A percentile compares a stretch with the other conserved stretches of the same genome.
Evolutionary conservation across 805 yeast species (phyloP).

Genomic region (Candida bentonensis): DNA sequence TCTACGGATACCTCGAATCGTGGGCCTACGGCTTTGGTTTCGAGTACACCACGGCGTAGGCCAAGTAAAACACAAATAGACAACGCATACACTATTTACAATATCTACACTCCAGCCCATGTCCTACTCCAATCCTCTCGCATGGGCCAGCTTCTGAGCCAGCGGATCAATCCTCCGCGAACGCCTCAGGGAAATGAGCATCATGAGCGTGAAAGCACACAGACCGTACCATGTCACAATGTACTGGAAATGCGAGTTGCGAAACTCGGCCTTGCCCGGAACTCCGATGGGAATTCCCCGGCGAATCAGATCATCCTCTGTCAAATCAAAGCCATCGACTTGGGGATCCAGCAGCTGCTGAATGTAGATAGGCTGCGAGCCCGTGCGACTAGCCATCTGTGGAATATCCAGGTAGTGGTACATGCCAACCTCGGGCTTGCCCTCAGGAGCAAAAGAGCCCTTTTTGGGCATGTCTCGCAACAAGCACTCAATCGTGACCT

Average conservation of each 20-base stretch:
- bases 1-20: constrained; percentile 50
- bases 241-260: constrained; percentile 85
- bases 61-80: background rate
- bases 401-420: constrained; percentile 72
- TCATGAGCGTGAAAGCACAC: constrained; percentile 54
- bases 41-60: constrained; percentile 25
- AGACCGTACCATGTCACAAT: constrained; percentile 92
- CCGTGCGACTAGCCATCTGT: constrained; percentile 60
- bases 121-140: constrained; percentile 14
- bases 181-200: constrained; percentile 40
- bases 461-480: constrained; percentile 55
- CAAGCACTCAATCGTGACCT: constrained; percentile 57
- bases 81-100: constrained; percentile 2
- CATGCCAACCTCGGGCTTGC: constrained; percentile 48
- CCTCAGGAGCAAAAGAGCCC: constrained; percentile 56
- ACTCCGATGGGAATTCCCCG: constrained; percentile 90
- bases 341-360: constrained; percentile 49
- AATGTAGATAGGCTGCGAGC: constrained; percentile 57
- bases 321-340: constrained; percentile 17
- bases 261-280: constrained; percentile 62
- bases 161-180: constrained; percentile 21
- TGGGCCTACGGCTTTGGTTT: constrained; percentile 74
- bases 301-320: constrained; percentile 41
- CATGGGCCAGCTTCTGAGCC: constrained; percentile 16
- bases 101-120: background rate